These are phyloP conservation scores for Sporothrix globosa DNA, from an alignment of 2,329 filamentous ascomycete species.

Conservation along the genomic window DNA sequence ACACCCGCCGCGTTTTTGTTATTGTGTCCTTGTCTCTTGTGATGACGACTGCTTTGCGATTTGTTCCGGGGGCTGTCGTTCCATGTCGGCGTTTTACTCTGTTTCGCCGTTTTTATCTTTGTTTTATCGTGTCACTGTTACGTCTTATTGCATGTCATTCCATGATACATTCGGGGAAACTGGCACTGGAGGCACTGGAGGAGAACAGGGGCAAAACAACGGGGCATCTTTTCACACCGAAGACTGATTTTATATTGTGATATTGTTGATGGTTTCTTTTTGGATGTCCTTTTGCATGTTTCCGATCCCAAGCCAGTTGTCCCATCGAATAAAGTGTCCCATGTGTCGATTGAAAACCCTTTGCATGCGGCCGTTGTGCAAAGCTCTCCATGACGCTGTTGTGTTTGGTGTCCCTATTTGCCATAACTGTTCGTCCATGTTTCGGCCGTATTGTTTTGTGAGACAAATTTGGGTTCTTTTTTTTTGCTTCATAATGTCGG, in stretches of 20 bases:
- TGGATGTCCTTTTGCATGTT: not conserved
- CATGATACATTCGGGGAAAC: not conserved
- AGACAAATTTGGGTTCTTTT: not conserved
- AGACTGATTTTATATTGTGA: not conserved
- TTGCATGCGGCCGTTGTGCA: slow-evolving; percentile 1
- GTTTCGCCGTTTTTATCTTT: not conserved
- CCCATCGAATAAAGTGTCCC: not conserved
- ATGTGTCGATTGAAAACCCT: slow-evolving; percentile 15
- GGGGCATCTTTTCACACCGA: not conserved
- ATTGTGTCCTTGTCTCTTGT: not conserved
- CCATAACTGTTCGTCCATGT: not conserved
- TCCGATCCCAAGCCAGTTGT: not conserved
- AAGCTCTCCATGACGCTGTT: not conserved
- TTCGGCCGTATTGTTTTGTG: slow-evolving; percentile 9
- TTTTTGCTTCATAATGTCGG: not conserved
- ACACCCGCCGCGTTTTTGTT: not conserved
- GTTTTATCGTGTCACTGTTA: not conserved
- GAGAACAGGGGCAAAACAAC: not conserved
- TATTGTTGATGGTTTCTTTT: not conserved
- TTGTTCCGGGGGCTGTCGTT: not conserved
- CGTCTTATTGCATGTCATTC: not conserved
- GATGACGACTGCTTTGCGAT: slow-evolving; percentile 16
- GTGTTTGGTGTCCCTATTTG: slow-evolving; percentile 8
- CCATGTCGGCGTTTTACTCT: not conserved
- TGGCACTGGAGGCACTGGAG: not conserved